These are phyloP conservation scores for Eimeria praecox DNA, from an alignment of 169 alveolate genomes.

Conservation along the genomic window DNA sequence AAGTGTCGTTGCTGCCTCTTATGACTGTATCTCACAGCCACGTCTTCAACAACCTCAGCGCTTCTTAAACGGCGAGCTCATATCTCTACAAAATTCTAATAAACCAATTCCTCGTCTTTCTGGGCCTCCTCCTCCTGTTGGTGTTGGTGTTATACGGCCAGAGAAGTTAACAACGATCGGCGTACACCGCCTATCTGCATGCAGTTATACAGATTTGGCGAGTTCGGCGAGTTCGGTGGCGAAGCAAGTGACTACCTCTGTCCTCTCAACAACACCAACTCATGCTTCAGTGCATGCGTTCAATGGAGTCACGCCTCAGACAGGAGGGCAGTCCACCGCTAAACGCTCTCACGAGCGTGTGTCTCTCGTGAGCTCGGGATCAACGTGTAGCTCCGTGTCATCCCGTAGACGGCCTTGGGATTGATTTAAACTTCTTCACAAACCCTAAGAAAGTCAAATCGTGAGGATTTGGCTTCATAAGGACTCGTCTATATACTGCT, in stretches of 20 bases:
- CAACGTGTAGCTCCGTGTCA: slow-evolving; percentile 36
- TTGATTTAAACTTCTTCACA: not conserved
- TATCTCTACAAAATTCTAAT: not conserved
- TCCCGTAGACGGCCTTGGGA: slow-evolving; percentile 33
- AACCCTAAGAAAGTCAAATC: not conserved
- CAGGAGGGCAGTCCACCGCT: not conserved
- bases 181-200: not conserved
- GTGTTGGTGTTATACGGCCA: not conserved
- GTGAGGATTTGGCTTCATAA: not conserved
- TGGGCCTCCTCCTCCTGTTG: too few species aligned
- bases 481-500: too few species aligned
- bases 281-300: not conserved
- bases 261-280: not conserved
- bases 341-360: not conserved
- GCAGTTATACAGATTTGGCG: not conserved
- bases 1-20: not conserved
- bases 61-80: not conserved
- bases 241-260: not conserved
- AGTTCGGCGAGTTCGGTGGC: not conserved
- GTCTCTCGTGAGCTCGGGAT: slow-evolving; percentile 7
- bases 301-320: not conserved
- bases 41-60: not conserved
- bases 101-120: not conserved
- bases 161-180: not conserved
- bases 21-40: not conserved